Evolutionary conservation across 768 basidiomycete species (phyloP).

Genomic region (Termitomyces sp.): DNA sequence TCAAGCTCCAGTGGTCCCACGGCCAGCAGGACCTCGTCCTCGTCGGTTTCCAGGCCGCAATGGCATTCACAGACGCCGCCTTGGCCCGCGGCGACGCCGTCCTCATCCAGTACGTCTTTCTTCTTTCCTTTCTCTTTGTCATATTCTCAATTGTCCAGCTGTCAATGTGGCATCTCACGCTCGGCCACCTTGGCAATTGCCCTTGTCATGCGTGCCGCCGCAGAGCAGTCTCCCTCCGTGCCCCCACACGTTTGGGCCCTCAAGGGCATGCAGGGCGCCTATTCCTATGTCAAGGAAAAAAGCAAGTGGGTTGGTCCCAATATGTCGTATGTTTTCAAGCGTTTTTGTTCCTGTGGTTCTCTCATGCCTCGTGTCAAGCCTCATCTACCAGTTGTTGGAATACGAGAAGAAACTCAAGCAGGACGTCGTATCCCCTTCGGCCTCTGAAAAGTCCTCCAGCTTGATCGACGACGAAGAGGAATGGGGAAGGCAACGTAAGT

Average conservation of each 20-base stretch:
- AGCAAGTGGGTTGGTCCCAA: slow-evolving; percentile 87
- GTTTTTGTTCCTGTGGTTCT: slow-evolving; percentile 9
- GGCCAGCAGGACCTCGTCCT: slow-evolving; percentile 87
- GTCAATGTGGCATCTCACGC: slow-evolving; percentile 91
- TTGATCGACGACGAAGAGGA: slow-evolving; percentile 70
- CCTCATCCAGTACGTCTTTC: slow-evolving; percentile 70
- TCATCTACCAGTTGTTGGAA: slow-evolving; percentile 91
- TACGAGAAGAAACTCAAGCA: slow-evolving; percentile 74
- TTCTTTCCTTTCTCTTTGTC: slow-evolving; percentile 15
- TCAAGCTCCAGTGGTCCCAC: slow-evolving; percentile 90
- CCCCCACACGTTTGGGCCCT: slow-evolving; percentile 74
- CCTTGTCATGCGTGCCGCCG: slow-evolving; percentile 90
- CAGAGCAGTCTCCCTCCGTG: slow-evolving; percentile 56
- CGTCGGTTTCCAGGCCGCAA: slow-evolving; percentile 72
- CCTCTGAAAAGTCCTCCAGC: slow-evolving; percentile 53
- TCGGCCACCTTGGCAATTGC: slow-evolving; percentile 89
- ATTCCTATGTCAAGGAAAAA: slow-evolving; percentile 85
- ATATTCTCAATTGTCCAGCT: slow-evolving; percentile 40
- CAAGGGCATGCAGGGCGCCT: slow-evolving; percentile 87
- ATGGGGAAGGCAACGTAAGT: slow-evolving; percentile 66
- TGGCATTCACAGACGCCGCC: slow-evolving; percentile 77
- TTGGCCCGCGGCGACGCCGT: slow-evolving; percentile 73
- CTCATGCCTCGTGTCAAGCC: slow-evolving; percentile 35
- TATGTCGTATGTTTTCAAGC: slow-evolving; percentile 70
- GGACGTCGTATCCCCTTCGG: slow-evolving; percentile 40